phyloP scores from a whole-genome alignment of 2,329 filamentous ascomycete genomes.

The Sporothrix brunneoviolacea region DNA sequence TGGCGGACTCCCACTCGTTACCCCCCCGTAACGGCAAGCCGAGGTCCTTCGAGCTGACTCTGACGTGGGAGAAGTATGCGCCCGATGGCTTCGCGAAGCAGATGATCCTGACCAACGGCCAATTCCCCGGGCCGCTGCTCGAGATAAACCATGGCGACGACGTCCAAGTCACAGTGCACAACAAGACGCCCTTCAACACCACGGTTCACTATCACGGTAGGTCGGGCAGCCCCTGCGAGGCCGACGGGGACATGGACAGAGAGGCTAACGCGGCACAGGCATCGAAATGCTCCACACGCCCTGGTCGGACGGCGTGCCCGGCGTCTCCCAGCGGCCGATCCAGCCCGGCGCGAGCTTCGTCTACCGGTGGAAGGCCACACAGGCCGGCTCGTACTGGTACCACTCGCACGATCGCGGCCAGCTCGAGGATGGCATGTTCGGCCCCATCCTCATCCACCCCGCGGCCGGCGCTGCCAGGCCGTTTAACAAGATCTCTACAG shows the following conservation, averaged over 20 bases:
- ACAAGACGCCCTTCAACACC: constrained; percentile 40
- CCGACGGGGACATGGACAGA: no score
- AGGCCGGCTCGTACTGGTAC: constrained; percentile 56
- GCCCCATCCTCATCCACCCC: constrained; percentile 46
- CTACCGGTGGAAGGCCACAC: constrained; percentile 48
- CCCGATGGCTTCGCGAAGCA: constrained; percentile 39
- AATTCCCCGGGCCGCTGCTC: constrained; percentile 56
- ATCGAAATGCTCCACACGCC: constrained; percentile 46
- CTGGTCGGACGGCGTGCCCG: constrained; percentile 56
- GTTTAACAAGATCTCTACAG: constrained; percentile 41
- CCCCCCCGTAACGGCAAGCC: no score
- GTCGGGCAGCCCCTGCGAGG: no score
- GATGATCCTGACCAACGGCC: constrained; percentile 50
- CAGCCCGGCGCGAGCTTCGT: constrained; percentile 39
- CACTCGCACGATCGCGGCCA: constrained; percentile 51
- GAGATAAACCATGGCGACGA: constrained; percentile 45
- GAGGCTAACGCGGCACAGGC: no score
- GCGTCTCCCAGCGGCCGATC: constrained; percentile 48
- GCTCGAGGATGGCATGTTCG: constrained; percentile 54
- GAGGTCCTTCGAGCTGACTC: constrained; percentile 24
- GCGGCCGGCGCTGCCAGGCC: constrained; percentile 31
- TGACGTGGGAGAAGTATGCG: constrained; percentile 32
- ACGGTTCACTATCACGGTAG: constrained; percentile 48
- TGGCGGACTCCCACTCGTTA: no score
- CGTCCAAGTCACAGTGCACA: constrained; percentile 38